A percentile compares a stretch with the other conserved stretches of the same genome.
Conservation (phyloP, 78 protist species). For the Dictyostelium brefeldianum region DNA sequence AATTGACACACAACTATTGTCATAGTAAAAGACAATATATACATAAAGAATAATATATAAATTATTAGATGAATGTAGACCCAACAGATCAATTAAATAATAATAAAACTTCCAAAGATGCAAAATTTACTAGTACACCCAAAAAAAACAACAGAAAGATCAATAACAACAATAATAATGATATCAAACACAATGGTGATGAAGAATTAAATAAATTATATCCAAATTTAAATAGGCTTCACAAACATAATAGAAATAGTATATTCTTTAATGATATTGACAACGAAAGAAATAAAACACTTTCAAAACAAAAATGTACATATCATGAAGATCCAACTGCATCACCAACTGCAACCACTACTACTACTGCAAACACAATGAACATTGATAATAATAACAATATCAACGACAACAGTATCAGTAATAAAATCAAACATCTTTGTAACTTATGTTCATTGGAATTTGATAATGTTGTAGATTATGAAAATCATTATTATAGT, state of each 20-base stretch:
- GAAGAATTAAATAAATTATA: neutral
- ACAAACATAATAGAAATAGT: neutral
- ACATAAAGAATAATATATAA: too few relatives aligned
- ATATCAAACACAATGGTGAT: too few relatives aligned
- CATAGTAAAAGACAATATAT: too few relatives aligned
- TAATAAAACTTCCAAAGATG: too few relatives aligned
- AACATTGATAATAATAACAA: neutral
- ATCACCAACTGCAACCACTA: neutral
- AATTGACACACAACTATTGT: too few relatives aligned
- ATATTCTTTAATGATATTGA: neutral
- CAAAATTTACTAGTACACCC: too few relatives aligned
- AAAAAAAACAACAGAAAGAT: neutral
- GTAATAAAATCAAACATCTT: neutral
- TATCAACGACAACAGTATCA: neutral
- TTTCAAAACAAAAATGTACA: constrained; percentile 4
- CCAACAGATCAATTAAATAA: too few relatives aligned
- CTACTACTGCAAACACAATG: neutral
- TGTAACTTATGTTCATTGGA: neutral
- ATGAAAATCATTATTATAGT: constrained; percentile 31
- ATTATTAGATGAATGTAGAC: too few relatives aligned
- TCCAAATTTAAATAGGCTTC: constrained; percentile 2
- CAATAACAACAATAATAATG: neutral
- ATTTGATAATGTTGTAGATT: constrained; percentile 21
- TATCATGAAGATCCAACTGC: neutral
- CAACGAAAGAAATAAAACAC: neutral